Evolutionary conservation across 768 basidiomycete genomes (phyloP).

Genomic region (Collybia sp.): DNA sequence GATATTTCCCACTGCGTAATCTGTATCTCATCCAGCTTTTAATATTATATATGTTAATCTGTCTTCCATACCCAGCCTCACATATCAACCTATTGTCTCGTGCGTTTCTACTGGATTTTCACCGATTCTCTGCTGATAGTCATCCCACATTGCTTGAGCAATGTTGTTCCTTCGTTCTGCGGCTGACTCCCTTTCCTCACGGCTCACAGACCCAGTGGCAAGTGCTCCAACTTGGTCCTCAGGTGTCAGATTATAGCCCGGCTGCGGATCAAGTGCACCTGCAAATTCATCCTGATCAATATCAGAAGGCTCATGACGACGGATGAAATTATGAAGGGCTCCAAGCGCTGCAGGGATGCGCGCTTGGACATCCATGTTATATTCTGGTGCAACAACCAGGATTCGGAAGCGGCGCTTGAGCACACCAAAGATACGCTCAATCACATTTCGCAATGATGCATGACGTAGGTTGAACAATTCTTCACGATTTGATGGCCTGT

Average conservation of each 20-base stretch:
- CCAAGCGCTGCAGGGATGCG: slow-evolving; percentile 12
- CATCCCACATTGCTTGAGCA: slow-evolving; percentile 19
- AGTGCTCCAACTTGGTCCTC: background rate
- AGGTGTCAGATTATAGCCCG: background rate
- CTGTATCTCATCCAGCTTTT: too few species aligned
- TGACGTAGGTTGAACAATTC: slow-evolving; percentile 39
- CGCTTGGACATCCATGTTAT: slow-evolving; percentile 11
- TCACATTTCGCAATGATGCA: slow-evolving; percentile 30
- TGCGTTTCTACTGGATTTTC: too few species aligned
- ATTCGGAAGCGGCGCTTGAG: slow-evolving; percentile 13
- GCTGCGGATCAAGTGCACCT: background rate
- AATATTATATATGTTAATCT: too few species aligned
- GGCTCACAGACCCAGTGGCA: background rate
- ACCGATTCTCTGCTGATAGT: slow-evolving; percentile 8
- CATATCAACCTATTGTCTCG: too few species aligned
- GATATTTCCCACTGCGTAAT: too few species aligned
- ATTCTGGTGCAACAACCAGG: slow-evolving; percentile 5
- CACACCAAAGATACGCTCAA: slow-evolving; percentile 1
- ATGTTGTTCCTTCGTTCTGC: slow-evolving; percentile 12
- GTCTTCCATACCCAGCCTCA: too few species aligned
- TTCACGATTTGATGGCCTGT: slow-evolving; percentile 26
- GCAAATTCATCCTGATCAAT: background rate
- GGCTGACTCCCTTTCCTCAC: slow-evolving; percentile 13
- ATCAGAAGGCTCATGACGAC: background rate
- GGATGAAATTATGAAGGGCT: slow-evolving; percentile 21